Base-by-base conservation (phyloP, 495 filamentous ascomycete species). In the Cenococcum geophilum region DNA sequence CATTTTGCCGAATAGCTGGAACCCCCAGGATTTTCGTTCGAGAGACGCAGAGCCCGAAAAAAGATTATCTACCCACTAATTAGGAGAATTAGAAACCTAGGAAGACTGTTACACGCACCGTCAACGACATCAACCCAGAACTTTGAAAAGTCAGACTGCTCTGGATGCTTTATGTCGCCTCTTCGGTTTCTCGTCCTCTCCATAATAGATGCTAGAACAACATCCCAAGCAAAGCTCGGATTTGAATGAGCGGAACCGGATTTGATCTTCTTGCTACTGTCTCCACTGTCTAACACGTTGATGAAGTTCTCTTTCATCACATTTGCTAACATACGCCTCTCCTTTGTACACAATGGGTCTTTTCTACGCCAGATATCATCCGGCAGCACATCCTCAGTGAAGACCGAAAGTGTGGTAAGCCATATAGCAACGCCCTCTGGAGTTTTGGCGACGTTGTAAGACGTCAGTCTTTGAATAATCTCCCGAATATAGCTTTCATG, bases 101-200 rank as follows among this genome's bases (percentile, higher is more conserved):
- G 14, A 6, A 23, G 18, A 32, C 9, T 25, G 22, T 58, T 55
- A 42, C 54, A 81, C 87, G 80, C 71, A 89, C 86, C 83, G 73
- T 97, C 93, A 59, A 97, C 87, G 62, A 87, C 84, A 21, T 88
- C 84, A n/a, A 82, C 83, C 93, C 93, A 98, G 67, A 97, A 92
- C 37, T 88, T 82, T 52, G 76, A 75, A 69, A 96, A 91, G 74
- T 69, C 54, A 68, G 74, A 60, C 66, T 81, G 69, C 49, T 72
- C 43, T 36, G 55, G 10, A 36, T 55, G 21, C 12, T 55, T 55
- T 32, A 50, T 25, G 55, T 73, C 72, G 5, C 69, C 68, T 62
- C 75, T 74, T 27, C 59, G 42, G 55, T 60, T 68, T 18, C 53
- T 50, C 12, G 71, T 64, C 58, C 32, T 66, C 47, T 49, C 56